phyloP scores from a whole-genome alignment of 352 stramenopile species.

The Phytophthora capsici region DNA sequence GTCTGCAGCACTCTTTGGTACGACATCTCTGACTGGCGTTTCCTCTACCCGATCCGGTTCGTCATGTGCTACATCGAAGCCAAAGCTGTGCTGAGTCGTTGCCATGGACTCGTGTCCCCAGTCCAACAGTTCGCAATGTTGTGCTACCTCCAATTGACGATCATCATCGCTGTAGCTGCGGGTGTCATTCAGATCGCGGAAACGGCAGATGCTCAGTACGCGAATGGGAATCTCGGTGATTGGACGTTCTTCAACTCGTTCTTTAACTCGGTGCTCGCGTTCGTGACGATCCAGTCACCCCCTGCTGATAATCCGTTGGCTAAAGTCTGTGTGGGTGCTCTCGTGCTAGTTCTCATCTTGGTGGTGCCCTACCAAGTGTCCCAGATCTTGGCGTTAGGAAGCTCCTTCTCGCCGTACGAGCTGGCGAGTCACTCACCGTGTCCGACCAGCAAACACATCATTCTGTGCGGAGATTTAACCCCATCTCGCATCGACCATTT shows the following conservation, averaged over 20 bases:
- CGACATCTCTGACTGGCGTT: constrained; percentile 72
- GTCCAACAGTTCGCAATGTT: constrained; percentile 79
- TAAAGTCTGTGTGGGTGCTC: constrained; percentile 77
- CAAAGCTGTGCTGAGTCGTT: constrained; percentile 77
- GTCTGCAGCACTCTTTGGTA: constrained; percentile 72
- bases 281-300: constrained; percentile 87
- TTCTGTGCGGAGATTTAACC: constrained; percentile 82
- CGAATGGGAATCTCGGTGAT: constrained; percentile 58
- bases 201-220: constrained; percentile 55
- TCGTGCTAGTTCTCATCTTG: constrained; percentile 82
- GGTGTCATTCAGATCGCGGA: constrained; percentile 87
- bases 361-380: constrained; percentile 86
- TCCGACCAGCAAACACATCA: constrained; percentile 65
- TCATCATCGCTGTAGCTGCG: constrained; percentile 77
- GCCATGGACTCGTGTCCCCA: constrained; percentile 78
- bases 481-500: constrained; percentile 85
- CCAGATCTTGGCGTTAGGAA: constrained; percentile 74
- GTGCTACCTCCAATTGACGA: constrained; percentile 79
- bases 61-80: constrained; percentile 81
- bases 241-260: constrained; percentile 90
- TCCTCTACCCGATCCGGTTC: constrained; percentile 83
- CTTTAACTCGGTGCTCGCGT: constrained; percentile 87
- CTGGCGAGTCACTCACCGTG: constrained; percentile 65
- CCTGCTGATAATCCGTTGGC: constrained; percentile 78
- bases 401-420: constrained; percentile 80